A percentile compares a stretch with the other conserved stretches of the same genome.
Conservation (phyloP, 2,329 filamentous ascomycete genomes). For the Boeremia lycopersici region DNA sequence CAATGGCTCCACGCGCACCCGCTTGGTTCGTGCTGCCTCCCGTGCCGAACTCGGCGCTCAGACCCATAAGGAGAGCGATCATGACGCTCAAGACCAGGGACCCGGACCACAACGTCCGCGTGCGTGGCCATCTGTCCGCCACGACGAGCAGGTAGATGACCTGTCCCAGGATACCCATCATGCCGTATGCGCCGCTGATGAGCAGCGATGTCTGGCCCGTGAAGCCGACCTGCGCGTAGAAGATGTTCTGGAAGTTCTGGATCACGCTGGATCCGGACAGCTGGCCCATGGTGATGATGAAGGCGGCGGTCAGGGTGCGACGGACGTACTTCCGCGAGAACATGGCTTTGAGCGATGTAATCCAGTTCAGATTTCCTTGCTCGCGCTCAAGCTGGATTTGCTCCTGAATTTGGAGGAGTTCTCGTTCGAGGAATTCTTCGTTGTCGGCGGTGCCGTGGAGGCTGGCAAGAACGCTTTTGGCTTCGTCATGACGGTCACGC, state of each 20-base stretch:
- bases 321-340: slow-evolving; percentile 4
- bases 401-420: neutral
- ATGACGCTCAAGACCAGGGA: neutral
- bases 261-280: slow-evolving; percentile 1
- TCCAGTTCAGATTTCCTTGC: neutral
- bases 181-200: slow-evolving; percentile 1
- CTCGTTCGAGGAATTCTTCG: neutral
- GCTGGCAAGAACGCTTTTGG: no score
- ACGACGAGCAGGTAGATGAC: neutral
- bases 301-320: slow-evolving; percentile 3
- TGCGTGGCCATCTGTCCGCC: neutral
- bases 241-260: slow-evolving; percentile 7
- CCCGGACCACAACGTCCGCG: neutral
- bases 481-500: no score
- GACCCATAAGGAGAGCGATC: neutral
- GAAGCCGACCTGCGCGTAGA: neutral
- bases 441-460: neutral
- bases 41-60: neutral
- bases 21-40: neutral
- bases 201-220: neutral
- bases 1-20: neutral
- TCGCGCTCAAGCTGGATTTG: neutral
- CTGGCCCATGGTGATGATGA: slow-evolving; percentile 7
- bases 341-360: neutral
- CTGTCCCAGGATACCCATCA: neutral